Evolutionary conservation across 306 rosid genomes (phyloP), one percentile per base, ranked within the genome.

Genomic region (Carpinus fangiana): DNA sequence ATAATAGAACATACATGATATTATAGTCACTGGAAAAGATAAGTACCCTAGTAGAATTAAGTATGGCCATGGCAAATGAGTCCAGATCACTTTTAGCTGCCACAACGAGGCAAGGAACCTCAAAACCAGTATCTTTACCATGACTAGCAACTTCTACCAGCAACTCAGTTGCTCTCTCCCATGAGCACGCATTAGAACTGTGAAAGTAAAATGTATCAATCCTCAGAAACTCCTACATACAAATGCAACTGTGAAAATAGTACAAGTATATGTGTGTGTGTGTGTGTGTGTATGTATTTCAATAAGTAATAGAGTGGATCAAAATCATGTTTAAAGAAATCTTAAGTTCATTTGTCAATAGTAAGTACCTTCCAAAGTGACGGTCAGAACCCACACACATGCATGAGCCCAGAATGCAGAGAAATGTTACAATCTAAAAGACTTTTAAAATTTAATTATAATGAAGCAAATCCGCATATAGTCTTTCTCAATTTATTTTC

Each of bases 21-120:
- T 67, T 38, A 1, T 38, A 41, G 48, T 18, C 26, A 38, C 31
- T 14, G 51, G 17, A 67, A 12, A 41, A 41, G 17, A 20, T 11
- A 9, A 38, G 71, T 96, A 96, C 99, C 97, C 97, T 90, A 46
- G 93, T 89, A 38, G 98, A 88, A 85, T 89, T 92, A 79, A 91
- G 96, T 65, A 91, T 89, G 80, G 99, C 99, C 92, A 77, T 78
- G 53, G 92, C 88, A 83, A 96, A 96, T 82, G 99, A 87, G 84
- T 88, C 93, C 83, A 84, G 85, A 67, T 96, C 99, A 76, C 91
- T 97, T 86, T 93, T 96, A 77, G 98, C 93, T 62, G 99, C 98
- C 83, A 93, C 94, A 87, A 96, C 91, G 82, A 96, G 93, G 87
- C 99, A 96, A 47, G 99, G 99, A 84, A 93, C 98, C 91, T 91